Evolutionary conservation across 1,284 basidiomycete species (phyloP), one percentile per base, ranked within the genome.

Genomic region (Austroboletus niveus): DNA sequence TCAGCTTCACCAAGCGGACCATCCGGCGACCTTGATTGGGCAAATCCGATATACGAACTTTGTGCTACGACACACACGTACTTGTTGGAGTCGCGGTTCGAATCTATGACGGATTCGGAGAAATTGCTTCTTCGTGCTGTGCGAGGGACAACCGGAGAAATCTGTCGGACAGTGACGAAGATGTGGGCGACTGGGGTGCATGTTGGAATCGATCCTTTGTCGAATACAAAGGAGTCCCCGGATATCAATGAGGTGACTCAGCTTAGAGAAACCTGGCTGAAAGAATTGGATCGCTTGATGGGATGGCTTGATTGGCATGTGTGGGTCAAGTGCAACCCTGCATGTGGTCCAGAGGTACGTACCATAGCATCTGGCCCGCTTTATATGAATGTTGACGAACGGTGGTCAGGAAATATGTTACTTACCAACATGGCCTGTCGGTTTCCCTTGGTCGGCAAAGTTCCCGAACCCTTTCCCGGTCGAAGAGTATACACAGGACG

Each of bases 141-240:
- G 8, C 67, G 70, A 43, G 70, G 61, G 2, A 72, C 71, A 0
- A 65, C 52, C 1, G 67, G 60, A 30, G 77, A 80, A 59, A 77
- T 81, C 24, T 81, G 79, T 52, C 68, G 76, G 0, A 69, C 75
- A 5, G 43, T 76, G 42, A 72, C 72, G 2, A 66, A 62, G 32
- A 64, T 80, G 56, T 82, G 79, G 77, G 66, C 68, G 4, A 57
- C 69, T 36, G 70, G 72, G 30, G 63, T 75, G 31, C 59, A 59
- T 38, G 52, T 62, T 5, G 66, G 75, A n/a, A 32, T 75, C 4
- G 69, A 69, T 30, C 5, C 10, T 0, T 29, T 10, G 11, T 45
- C 54, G 4, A 53, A 55, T 17, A 35, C 41, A 7, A 29, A 24
- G 20, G 35, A 36, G 15, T 36, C 35, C 7, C 35, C 35, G 14